phyloP scores from a whole-genome alignment of 257 asterid genomes.

The Nicotiana tabacum region DNA sequence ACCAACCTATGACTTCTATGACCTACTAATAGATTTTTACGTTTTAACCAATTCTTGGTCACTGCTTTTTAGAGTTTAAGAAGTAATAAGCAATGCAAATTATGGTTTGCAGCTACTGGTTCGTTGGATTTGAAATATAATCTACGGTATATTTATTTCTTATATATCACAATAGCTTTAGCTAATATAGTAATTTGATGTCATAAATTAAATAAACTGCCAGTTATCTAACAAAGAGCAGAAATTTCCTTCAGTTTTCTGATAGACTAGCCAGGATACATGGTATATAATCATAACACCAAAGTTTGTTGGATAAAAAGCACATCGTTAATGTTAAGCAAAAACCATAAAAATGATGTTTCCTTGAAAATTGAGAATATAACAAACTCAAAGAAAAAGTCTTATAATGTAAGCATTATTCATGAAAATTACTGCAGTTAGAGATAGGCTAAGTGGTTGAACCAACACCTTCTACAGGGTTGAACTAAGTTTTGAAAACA shows the following conservation, averaged over 20 bases:
- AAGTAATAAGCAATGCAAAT: not conserved
- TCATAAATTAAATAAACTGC: no score
- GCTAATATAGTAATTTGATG: no score
- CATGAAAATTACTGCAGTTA: constrained; percentile 20
- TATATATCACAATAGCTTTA: not conserved
- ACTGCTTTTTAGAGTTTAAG: not conserved
- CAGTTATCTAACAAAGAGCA: no score
- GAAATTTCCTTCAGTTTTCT: no score
- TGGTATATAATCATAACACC: not conserved
- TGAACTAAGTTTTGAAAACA: constrained; percentile 43
- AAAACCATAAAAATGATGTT: not conserved
- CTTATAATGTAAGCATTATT: constrained; percentile 33
- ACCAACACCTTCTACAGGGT: constrained; percentile 12
- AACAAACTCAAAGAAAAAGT: constrained; percentile 7
- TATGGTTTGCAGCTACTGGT: not conserved
- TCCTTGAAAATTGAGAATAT: not conserved
- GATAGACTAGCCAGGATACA: no score
- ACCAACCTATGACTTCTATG: not conserved
- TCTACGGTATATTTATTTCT: not conserved
- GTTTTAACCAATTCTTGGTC: not conserved
- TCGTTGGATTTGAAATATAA: not conserved
- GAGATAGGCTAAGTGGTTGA: constrained; percentile 48
- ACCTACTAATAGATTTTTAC: not conserved
- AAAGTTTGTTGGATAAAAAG: not conserved
- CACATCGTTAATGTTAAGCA: not conserved